Percentiles rank a stretch among this genome's conserved stretches.
These are phyloP conservation scores for Paracoccidioides lutzii DNA, from an alignment of 2,329 filamentous ascomycete species.

Conservation along the genomic window DNA sequence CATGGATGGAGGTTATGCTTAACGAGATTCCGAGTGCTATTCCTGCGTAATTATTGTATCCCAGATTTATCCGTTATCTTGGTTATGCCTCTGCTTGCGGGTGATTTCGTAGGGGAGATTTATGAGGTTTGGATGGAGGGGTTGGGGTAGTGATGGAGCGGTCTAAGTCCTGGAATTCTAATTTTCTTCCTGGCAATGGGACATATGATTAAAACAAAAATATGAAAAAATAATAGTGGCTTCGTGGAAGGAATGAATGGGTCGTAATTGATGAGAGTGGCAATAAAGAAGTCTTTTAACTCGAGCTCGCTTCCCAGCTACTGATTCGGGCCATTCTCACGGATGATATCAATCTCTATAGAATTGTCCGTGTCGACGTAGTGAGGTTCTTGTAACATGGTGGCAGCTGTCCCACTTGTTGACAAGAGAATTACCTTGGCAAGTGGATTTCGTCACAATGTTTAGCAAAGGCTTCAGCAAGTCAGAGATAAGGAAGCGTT, in stretches of 20 bases:
- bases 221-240: too few species aligned
- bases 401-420: neutral
- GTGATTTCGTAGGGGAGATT: neutral
- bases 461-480: neutral
- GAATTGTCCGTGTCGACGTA: neutral
- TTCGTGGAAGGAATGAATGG: too few species aligned
- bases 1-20: constrained; percentile 7
- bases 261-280: too few species aligned
- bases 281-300: too few species aligned
- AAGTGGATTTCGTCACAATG: too few species aligned
- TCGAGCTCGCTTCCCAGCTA: too few species aligned
- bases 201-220: too few species aligned
- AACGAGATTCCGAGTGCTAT: constrained; percentile 7
- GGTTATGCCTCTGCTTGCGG: neutral
- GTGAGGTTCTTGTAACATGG: neutral
- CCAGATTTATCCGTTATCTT: too few species aligned
- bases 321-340: too few species aligned
- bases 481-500: neutral
- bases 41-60: neutral
- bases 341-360: too few species aligned
- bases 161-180: neutral
- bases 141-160: neutral
- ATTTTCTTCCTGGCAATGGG: neutral
- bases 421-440: neutral
- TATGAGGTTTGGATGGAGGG: neutral